Evolutionary conservation across 192 early-diverging fungal genomes (phyloP).

Genomic region (Oehlia diaphana): DNA sequence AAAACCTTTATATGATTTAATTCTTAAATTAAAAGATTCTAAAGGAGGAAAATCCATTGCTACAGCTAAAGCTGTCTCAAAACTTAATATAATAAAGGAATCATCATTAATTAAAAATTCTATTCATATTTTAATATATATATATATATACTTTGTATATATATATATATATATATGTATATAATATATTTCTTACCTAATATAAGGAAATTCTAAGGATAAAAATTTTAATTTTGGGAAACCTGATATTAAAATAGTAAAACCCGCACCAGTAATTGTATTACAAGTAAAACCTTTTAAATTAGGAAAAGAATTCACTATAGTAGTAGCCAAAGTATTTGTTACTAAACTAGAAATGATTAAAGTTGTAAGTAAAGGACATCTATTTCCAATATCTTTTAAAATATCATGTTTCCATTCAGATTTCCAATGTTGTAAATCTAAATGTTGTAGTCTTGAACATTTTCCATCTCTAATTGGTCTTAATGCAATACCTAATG

Average conservation of each 20-base stretch:
- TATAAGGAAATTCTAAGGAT: conserved; percentile 18
- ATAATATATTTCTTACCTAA: not conserved
- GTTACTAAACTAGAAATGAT: not conserved
- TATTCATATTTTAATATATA: too few species aligned
- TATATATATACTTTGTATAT: too few species aligned
- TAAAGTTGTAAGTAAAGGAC: conserved; percentile 4
- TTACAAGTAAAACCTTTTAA: not conserved
- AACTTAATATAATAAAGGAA: not conserved
- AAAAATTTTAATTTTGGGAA: conserved; percentile 8
- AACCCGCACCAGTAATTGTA: not conserved
- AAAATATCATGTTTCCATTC: conserved; percentile 17
- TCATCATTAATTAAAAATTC: too few species aligned
- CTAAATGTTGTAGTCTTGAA: conserved; percentile 10
- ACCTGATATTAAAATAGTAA: not conserved
- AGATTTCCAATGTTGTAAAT: not conserved
- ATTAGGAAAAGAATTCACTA: not conserved
- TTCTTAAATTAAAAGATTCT: conserved; percentile 17
- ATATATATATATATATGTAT: too few species aligned
- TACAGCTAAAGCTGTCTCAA: not conserved
- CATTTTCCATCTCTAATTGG: conserved; percentile 2
- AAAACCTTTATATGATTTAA: conserved; percentile 6
- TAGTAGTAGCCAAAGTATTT: not conserved
- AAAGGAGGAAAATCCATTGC: conserved; percentile 7
- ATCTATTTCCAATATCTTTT: not conserved
- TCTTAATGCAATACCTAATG: not conserved